Conservation (phyloP, 2,329 filamentous ascomycete genomes). For the Venturia nashicola region DNA sequence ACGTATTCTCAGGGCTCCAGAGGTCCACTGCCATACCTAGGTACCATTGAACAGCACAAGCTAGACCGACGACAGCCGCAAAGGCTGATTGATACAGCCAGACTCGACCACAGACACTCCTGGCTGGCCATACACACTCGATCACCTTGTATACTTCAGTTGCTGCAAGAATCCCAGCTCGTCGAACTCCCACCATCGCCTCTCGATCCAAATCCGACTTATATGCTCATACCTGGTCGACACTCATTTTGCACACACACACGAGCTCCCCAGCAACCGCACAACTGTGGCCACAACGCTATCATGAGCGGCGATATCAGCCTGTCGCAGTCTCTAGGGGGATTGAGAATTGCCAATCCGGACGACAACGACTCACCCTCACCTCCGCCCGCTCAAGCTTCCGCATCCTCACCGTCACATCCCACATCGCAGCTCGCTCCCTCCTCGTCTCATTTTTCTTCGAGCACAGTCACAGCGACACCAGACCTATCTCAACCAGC, state of each 20-base stretch:
- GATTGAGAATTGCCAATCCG: slow-evolving; percentile 91
- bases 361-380: slow-evolving; percentile 39
- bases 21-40: too few relatives aligned
- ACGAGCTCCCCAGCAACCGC: background rate
- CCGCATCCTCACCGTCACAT: slow-evolving; percentile 16
- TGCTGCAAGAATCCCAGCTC: background rate
- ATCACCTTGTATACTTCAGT: background rate
- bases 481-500: background rate
- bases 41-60: background rate
- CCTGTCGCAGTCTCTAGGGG: slow-evolving; percentile 83
- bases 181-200: background rate
- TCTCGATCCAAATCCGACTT: background rate
- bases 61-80: background rate
- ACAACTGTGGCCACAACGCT: background rate
- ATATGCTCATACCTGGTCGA: background rate
- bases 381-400: slow-evolving; percentile 12
- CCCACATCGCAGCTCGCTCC: slow-evolving; percentile 19
- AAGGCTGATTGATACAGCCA: slow-evolving; percentile 1
- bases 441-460: slow-evolving; percentile 22
- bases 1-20: too few relatives aligned
- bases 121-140: background rate
- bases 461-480: slow-evolving; percentile 13
- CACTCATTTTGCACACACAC: background rate
- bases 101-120: background rate
- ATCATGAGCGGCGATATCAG: slow-evolving; percentile 85